A percentile compares a stretch with the other conserved stretches of the same genome.
phyloP scores from a whole-genome alignment of 2,329 filamentous ascomycete genomes.

The Lachnellula suecica region DNA sequence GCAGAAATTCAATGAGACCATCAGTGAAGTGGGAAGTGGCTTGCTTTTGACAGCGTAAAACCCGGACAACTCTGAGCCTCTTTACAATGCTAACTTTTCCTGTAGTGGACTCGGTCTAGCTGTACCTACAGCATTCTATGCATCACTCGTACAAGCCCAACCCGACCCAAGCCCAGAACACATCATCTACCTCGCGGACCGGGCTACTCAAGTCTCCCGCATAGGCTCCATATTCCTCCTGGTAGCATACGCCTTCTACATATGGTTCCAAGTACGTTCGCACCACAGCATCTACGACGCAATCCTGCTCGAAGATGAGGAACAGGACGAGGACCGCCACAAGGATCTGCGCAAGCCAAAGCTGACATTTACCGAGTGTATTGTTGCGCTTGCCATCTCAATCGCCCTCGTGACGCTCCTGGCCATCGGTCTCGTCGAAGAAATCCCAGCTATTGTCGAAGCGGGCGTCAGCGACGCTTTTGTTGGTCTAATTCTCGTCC shows the following conservation, averaged over 20 bases:
- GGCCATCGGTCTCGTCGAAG: conserved; percentile 69
- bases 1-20: conserved; percentile 69
- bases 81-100: background rate
- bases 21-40: conserved; percentile 78
- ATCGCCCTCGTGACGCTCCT: conserved; percentile 71
- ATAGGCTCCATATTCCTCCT: conserved; percentile 70
- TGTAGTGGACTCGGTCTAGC: conserved; percentile 48
- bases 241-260: conserved; percentile 63
- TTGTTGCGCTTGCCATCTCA: conserved; percentile 62
- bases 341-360: conserved; percentile 63
- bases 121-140: conserved; percentile 45
- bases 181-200: conserved; percentile 43
- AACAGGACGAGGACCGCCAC: conserved; percentile 56
- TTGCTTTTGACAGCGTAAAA: conserved; percentile 74
- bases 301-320: conserved; percentile 65
- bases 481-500: conserved; percentile 74
- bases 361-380: conserved; percentile 72
- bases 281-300: conserved; percentile 77
- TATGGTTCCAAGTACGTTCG: conserved; percentile 73
- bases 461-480: conserved; percentile 64
- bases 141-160: conserved; percentile 44
- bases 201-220: conserved; percentile 66
- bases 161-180: conserved; percentile 41
- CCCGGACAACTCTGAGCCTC: too few relatives aligned
- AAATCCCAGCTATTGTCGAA: conserved; percentile 64